phyloP scores from a whole-genome alignment of 495 filamentous ascomycete genomes.

The Aspergillus nanangensis region DNA sequence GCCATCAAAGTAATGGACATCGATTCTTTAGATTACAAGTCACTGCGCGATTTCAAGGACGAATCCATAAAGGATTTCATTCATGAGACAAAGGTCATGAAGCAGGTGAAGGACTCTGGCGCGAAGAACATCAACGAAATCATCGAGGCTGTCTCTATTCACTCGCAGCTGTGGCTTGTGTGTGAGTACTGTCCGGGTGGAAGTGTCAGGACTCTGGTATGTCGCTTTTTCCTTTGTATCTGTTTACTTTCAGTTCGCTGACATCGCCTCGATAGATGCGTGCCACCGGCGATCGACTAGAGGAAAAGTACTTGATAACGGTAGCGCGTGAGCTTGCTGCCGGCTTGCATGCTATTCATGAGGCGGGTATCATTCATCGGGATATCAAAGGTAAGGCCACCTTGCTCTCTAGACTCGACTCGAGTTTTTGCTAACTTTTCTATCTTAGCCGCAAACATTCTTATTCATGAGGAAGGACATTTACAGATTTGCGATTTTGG shows the following conservation, averaged over 20 bases:
- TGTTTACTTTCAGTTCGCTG: background rate
- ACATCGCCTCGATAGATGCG: constrained; percentile 36
- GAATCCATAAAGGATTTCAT: constrained; percentile 81
- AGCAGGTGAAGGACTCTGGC: constrained; percentile 74
- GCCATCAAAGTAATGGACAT: constrained; percentile 96
- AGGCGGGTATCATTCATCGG: constrained; percentile 89
- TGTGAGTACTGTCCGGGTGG: constrained; percentile 95
- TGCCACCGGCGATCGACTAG: constrained; percentile 63
- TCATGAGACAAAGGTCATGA: constrained; percentile 84
- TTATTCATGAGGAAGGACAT: constrained; percentile 81
- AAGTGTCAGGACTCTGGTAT: constrained; percentile 84
- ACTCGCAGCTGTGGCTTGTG: constrained; percentile 89
- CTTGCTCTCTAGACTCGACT: background rate
- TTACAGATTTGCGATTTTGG: constrained; percentile 96
- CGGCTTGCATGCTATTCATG: constrained; percentile 81
- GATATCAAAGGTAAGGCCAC: constrained; percentile 78
- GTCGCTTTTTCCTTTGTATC: background rate
- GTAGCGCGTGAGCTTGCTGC: constrained; percentile 84
- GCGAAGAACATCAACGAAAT: constrained; percentile 90
- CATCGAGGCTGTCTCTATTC: constrained; percentile 80
- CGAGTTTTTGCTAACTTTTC: too few species aligned
- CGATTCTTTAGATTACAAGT: constrained; percentile 74
- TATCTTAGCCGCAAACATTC: constrained; percentile 77
- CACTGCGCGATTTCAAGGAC: constrained; percentile 63
- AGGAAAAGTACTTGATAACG: constrained; percentile 86